Evolutionary conservation across 2,329 filamentous ascomycete genomes (phyloP).

Genomic region (Fusarium pilosicola): DNA sequence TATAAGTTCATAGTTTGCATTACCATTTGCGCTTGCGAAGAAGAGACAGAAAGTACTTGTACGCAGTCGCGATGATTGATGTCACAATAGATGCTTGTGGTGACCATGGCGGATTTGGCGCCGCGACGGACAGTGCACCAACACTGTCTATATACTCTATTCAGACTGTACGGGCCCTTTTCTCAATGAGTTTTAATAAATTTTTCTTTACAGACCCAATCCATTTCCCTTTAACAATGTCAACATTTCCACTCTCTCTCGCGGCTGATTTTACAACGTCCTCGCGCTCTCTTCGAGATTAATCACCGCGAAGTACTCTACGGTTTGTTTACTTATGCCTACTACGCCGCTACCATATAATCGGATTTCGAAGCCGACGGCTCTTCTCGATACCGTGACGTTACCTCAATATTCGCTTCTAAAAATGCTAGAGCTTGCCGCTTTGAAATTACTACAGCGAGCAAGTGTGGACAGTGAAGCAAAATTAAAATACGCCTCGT

Average conservation of each 20-base stretch:
- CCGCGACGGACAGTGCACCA: conserved; percentile 14
- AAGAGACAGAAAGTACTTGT: neutral
- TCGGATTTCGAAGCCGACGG: neutral
- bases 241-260: conserved; percentile 2
- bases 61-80: conserved; percentile 29
- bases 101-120: conserved; percentile 20
- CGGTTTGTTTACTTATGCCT: conserved; percentile 40
- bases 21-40: conserved; percentile 30
- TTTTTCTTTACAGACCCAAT: conserved; percentile 12
- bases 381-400: neutral
- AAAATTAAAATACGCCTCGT: conserved; percentile 58
- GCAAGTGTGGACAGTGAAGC: conserved; percentile 78
- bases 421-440: conserved; percentile 75
- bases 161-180: conserved; percentile 33
- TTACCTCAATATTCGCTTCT: conserved; percentile 57
- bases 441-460: conserved; percentile 62
- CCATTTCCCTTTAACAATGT: neutral
- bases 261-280: neutral
- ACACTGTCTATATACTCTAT: accelerated
- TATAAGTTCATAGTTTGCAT: neutral
- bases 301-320: conserved; percentile 18
- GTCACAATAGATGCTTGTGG: conserved; percentile 27
- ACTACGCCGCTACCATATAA: neutral
- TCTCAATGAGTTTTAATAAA: conserved; percentile 10
- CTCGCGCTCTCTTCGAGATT: conserved; percentile 13